These are phyloP conservation scores for Globisporangium ultimum DNA, from an alignment of 352 stramenopile species.

Conservation along the genomic window DNA sequence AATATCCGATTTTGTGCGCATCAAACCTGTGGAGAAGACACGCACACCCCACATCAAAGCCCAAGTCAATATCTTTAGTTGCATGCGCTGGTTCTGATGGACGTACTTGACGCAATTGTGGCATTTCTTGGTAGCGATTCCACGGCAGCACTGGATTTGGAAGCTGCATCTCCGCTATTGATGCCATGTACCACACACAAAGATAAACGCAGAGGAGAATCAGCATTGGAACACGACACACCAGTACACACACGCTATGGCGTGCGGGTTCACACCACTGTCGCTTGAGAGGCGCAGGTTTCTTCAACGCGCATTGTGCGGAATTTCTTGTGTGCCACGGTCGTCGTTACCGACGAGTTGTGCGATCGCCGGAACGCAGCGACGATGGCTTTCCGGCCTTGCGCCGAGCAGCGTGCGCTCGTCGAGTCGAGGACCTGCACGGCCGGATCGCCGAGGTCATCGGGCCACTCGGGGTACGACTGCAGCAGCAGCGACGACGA, in stretches of 20 bases:
- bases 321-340: neutral
- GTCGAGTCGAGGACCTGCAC: constrained; percentile 18
- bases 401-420: neutral
- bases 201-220: too few relatives aligned
- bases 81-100: too few relatives aligned
- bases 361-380: constrained; percentile 26
- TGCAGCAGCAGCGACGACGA: neutral
- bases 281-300: constrained; percentile 11
- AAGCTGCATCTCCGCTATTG: constrained; percentile 49
- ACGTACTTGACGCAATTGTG: constrained; percentile 63
- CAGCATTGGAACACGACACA: neutral
- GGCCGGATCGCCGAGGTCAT: constrained; percentile 45
- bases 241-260: neutral
- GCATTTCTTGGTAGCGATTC: constrained; percentile 56
- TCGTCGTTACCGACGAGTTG: neutral
- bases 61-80: neutral
- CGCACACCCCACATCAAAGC: neutral
- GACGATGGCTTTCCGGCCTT: constrained; percentile 36
- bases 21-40: constrained; percentile 42
- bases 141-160: constrained; percentile 41
- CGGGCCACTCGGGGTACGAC: constrained; percentile 60
- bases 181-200: neutral
- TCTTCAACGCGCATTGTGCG: constrained; percentile 15
- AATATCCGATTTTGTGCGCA: constrained; percentile 39
- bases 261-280: constrained; percentile 1